Percentiles rank a stretch among this genome's conserved stretches.
Conservation (phyloP, 1,139 yeast species). For the Casaregolazyma suthepensis region DNA sequence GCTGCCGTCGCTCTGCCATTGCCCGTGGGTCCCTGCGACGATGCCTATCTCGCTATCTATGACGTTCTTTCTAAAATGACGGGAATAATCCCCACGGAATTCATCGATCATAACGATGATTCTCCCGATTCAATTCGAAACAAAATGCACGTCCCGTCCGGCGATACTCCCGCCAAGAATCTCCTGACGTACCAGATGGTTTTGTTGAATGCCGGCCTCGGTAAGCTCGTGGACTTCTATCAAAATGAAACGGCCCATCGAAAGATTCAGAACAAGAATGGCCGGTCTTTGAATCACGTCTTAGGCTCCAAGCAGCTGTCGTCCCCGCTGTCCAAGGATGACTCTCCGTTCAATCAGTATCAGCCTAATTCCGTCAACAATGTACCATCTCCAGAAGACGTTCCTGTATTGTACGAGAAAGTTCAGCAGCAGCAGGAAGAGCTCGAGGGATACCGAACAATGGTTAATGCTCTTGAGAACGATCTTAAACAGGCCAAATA, state of each 20-base stretch:
- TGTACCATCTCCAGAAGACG: constrained; percentile 5
- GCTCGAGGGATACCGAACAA: constrained; percentile 32
- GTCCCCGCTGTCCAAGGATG: neutral
- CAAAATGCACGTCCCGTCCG: constrained; percentile 17
- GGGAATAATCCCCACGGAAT: constrained; percentile 8
- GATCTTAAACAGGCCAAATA: constrained; percentile 35
- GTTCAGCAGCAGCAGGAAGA: constrained; percentile 36
- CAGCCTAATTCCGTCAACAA: neutral
- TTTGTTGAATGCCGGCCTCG: constrained; percentile 11
- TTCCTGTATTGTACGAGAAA: constrained; percentile 25
- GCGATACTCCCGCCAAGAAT: constrained; percentile 22
- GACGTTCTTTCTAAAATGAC: constrained; percentile 12
- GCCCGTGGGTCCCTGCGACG: constrained; percentile 14
- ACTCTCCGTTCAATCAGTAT: neutral
- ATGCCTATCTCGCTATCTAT: constrained; percentile 20
- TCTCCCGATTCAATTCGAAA: neutral
- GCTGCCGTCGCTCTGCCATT: constrained; percentile 10
- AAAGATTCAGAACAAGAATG: neutral
- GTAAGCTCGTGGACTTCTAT: constrained; percentile 12
- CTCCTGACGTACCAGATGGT: constrained; percentile 17
- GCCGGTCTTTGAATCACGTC: neutral
- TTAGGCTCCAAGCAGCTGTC: constrained; percentile 1
- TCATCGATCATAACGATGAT: constrained; percentile 4
- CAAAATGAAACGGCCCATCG: neutral
- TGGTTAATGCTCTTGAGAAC: constrained; percentile 35